Evolutionary conservation across 176 grass and related monocot species (phyloP).

Genomic region (Coix lacrymajobi): DNA sequence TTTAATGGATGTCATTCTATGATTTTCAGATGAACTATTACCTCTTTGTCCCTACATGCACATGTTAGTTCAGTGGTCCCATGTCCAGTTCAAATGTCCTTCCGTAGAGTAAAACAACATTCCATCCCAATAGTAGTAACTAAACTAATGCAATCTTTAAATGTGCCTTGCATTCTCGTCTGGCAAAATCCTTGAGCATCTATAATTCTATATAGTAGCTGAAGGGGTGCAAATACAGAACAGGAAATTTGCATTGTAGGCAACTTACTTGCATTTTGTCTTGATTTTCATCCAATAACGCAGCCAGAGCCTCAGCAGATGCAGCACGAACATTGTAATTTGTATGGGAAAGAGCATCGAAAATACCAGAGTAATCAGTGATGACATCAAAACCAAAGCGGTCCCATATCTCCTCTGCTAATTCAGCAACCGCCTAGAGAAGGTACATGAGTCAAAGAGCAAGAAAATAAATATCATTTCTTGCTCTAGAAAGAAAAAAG

Average conservation of each 20-base stretch:
- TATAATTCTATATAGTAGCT: not conserved
- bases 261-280: conserved; percentile 80
- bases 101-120: not conserved
- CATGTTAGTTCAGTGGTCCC: not conserved
- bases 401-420: conserved; percentile 97
- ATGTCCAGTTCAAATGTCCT: not conserved
- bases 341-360: conserved; percentile 72
- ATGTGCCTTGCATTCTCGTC: not conserved
- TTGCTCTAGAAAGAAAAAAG: not conserved
- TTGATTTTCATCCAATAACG: conserved; percentile 82
- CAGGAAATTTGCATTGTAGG: not conserved
- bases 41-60: not conserved
- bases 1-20: not conserved
- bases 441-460: conserved; percentile 21
- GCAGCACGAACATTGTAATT: conserved; percentile 89
- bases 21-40: not conserved
- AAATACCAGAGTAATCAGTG: conserved; percentile 82
- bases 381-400: conserved; percentile 73
- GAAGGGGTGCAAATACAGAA: not conserved
- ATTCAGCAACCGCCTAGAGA: conserved; percentile 79
- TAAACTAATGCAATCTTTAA: not conserved
- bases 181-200: not conserved
- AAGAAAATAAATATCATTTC: conserved; percentile 17
- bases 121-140: not conserved
- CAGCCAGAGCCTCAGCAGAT: conserved; percentile 91